Percentiles rank a stretch among this genome's conserved stretches.
Conservation (phyloP, 768 basidiomycete genomes). For the Amanita exitialis region DNA sequence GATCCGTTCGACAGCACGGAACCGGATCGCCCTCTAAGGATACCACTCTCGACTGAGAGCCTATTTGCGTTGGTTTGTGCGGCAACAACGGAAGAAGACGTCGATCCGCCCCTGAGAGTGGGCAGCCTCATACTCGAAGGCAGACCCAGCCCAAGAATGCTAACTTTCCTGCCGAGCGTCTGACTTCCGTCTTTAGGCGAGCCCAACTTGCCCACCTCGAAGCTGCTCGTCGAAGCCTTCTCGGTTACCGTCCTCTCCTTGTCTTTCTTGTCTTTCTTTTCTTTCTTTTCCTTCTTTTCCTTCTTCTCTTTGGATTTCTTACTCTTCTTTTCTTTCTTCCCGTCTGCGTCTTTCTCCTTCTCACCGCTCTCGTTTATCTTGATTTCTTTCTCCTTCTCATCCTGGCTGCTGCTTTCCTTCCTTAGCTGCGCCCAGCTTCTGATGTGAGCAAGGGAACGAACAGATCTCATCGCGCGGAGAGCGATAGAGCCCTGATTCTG, state of each 20-base stretch:
- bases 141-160: slow-evolving; percentile 52
- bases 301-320: background rate
- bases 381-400: slow-evolving; percentile 16
- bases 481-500: slow-evolving; percentile 55
- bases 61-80: slow-evolving; percentile 1
- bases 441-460: slow-evolving; percentile 62
- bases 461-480: slow-evolving; percentile 66
- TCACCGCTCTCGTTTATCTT: slow-evolving; percentile 18
- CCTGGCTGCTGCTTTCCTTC: slow-evolving; percentile 17
- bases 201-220: slow-evolving; percentile 47
- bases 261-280: slow-evolving; percentile 18
- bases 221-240: slow-evolving; percentile 52
- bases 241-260: slow-evolving; percentile 14
- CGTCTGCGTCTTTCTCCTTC: background rate
- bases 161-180: slow-evolving; percentile 46
- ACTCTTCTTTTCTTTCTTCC: background rate
- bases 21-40: slow-evolving; percentile 21
- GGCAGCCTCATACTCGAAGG: slow-evolving; percentile 45
- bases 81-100: slow-evolving; percentile 20
- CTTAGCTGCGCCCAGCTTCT: slow-evolving; percentile 51
- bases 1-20: slow-evolving; percentile 26
- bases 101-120: slow-evolving; percentile 27
- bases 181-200: slow-evolving; percentile 15
- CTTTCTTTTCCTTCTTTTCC: slow-evolving; percentile 7
- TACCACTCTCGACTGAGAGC: slow-evolving; percentile 2